Conservation (phyloP, 192 early-diverging fungal genomes). For the Entomortierella parvispora region DNA sequence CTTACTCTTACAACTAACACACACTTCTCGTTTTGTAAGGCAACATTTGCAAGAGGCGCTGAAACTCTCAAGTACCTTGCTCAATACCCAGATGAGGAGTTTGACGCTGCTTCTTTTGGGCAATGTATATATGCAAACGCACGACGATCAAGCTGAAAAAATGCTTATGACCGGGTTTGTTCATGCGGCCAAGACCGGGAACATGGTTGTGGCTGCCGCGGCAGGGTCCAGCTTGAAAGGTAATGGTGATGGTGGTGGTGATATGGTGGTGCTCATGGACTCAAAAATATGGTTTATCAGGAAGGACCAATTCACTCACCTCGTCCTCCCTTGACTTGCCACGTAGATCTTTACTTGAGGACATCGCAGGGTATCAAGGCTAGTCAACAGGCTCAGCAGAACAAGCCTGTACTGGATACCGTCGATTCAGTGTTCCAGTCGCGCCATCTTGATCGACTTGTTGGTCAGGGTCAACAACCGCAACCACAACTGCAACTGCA, state of each 20-base stretch:
- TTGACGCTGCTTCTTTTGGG: slow-evolving; percentile 51
- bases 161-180: slow-evolving; percentile 48
- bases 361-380: slow-evolving; percentile 49
- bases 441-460: slow-evolving; percentile 9
- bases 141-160: slow-evolving; percentile 60
- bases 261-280: neutral
- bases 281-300: neutral
- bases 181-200: slow-evolving; percentile 40
- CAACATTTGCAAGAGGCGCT: slow-evolving; percentile 56
- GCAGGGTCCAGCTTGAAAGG: slow-evolving; percentile 48
- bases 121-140: slow-evolving; percentile 45
- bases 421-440: slow-evolving; percentile 29
- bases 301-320: neutral
- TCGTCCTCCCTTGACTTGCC: neutral
- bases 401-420: slow-evolving; percentile 17
- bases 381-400: slow-evolving; percentile 41
- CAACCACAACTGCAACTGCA: neutral
- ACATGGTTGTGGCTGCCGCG: slow-evolving; percentile 26
- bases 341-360: slow-evolving; percentile 46
- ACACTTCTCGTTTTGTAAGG: slow-evolving; percentile 22
- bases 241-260: neutral
- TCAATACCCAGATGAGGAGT: slow-evolving; percentile 53
- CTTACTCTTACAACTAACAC: too few species aligned
- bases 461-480: slow-evolving; percentile 1
- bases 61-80: slow-evolving; percentile 32